Evolutionary conservation across 345 rosid species (phyloP).

Genomic region (Xanthoceras sorbifolium): DNA sequence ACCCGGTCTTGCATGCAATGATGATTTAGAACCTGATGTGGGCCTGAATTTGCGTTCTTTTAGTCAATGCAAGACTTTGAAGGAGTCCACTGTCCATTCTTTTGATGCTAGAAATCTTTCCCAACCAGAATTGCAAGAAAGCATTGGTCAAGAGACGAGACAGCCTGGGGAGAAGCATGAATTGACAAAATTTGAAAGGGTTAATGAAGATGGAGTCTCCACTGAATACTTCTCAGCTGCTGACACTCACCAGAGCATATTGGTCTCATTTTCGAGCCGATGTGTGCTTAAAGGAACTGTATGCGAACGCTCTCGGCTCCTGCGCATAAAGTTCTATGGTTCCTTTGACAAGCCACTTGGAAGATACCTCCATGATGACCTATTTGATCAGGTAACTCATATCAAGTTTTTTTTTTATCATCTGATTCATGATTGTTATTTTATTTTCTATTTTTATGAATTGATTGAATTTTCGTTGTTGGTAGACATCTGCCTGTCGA

Average conservation of each 20-base stretch:
- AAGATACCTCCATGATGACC: conserved; percentile 75
- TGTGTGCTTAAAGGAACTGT: conserved; percentile 77
- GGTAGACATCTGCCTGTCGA: conserved; percentile 64
- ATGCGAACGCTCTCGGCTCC: conserved; percentile 90
- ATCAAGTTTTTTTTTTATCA: neutral
- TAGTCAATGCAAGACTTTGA: conserved; percentile 33
- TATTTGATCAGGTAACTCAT: conserved; percentile 75
- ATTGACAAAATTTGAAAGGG: conserved; percentile 41
- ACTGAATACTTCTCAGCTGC: conserved; percentile 72
- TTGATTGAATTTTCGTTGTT: conserved; percentile 19
- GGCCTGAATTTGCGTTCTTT: conserved; percentile 33
- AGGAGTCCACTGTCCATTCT: conserved; percentile 17
- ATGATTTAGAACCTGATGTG: conserved; percentile 31
- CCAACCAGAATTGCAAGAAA: conserved; percentile 38
- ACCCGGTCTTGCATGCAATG: conserved; percentile 36
- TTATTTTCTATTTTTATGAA: conserved; percentile 6
- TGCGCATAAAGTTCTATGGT: conserved; percentile 94
- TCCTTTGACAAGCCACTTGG: conserved; percentile 97
- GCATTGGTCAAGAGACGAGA: conserved; percentile 38
- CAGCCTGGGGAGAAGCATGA: conserved; percentile 39
- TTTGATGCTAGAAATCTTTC: conserved; percentile 30
- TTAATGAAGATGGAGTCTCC: conserved; percentile 56
- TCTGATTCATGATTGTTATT: neutral
- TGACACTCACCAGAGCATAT: conserved; percentile 86
- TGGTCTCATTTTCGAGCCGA: conserved; percentile 89